phyloP scores from a whole-genome alignment of 768 basidiomycete genomes.

The Lanmaoa pseudosensibilis region DNA sequence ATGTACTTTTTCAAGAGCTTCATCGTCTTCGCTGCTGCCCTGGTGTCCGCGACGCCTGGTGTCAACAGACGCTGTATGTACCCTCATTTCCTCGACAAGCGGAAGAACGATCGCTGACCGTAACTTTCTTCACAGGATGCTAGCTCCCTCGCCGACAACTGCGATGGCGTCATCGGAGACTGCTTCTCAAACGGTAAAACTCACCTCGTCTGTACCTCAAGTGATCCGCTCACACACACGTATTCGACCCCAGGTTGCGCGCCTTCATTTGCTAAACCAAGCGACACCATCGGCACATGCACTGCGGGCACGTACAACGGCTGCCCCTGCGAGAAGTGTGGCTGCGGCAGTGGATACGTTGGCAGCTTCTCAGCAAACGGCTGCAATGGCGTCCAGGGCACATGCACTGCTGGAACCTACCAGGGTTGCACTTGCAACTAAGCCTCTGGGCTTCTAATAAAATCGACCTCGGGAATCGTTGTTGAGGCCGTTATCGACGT shows the following conservation, averaged over 20 bases:
- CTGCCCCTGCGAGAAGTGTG: slow-evolving; percentile 6
- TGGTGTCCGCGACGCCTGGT: background rate
- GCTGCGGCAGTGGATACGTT: background rate
- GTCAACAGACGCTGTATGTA: background rate
- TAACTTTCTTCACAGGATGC: background rate
- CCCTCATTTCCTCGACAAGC: background rate
- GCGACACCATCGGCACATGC: background rate
- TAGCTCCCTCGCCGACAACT: background rate
- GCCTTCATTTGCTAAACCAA: background rate
- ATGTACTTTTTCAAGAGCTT: background rate
- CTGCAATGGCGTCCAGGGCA: background rate
- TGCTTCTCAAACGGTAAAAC: background rate
- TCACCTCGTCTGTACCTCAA: too few species aligned
- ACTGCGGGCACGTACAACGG: background rate
- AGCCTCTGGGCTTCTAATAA: background rate
- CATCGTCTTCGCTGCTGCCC: background rate
- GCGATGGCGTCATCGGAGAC: background rate
- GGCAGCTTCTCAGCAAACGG: background rate
- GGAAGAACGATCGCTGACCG: background rate
- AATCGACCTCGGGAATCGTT: background rate
- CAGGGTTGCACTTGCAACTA: background rate
- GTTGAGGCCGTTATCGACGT: background rate
- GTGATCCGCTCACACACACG: background rate
- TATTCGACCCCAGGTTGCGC: background rate
- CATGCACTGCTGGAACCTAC: background rate